Conservation (phyloP, 169 alveolate genomes). For the Cryptosporidium ryanae region DNA sequence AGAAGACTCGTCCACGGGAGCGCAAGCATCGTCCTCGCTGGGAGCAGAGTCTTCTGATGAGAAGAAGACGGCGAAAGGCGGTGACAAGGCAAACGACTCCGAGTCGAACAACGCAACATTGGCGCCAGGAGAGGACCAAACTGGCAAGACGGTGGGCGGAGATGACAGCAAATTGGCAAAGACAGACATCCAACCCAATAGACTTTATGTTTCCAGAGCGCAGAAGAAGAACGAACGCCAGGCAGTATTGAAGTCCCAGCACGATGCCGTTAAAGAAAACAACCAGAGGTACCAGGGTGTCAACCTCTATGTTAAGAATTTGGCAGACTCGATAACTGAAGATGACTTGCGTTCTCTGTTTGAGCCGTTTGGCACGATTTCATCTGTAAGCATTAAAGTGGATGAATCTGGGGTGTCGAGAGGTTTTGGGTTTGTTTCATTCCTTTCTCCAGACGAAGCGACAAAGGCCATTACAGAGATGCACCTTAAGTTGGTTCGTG, state of each 20-base stretch:
- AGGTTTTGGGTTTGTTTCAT: constrained; percentile 98
- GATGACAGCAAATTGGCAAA: constrained; percentile 37
- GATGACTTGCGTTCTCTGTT: constrained; percentile 87
- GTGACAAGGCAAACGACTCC: background rate
- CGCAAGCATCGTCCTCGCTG: constrained; percentile 21
- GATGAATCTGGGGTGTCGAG: constrained; percentile 93
- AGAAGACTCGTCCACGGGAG: constrained; percentile 10
- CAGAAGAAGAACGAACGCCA: constrained; percentile 90
- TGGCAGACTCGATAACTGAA: constrained; percentile 90
- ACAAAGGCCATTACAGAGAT: constrained; percentile 96
- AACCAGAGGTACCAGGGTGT: constrained; percentile 86
- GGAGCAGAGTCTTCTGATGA: background rate
- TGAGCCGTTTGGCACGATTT: constrained; percentile 90
- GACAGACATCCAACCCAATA: constrained; percentile 79
- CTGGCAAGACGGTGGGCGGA: background rate
- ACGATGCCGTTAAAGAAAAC: constrained; percentile 80
- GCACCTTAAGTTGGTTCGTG: constrained; percentile 90
- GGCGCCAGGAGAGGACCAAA: constrained; percentile 47
- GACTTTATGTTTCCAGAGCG: constrained; percentile 89
- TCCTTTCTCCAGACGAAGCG: constrained; percentile 95
- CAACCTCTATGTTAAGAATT: constrained; percentile 91
- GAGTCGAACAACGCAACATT: constrained; percentile 29
- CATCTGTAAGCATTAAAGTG: constrained; percentile 92
- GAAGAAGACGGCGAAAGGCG: background rate
- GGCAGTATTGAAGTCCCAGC: constrained; percentile 88